Conservation (phyloP, 1,284 basidiomycete genomes). For the Ceratorhiza oryzae-sativae region DNA sequence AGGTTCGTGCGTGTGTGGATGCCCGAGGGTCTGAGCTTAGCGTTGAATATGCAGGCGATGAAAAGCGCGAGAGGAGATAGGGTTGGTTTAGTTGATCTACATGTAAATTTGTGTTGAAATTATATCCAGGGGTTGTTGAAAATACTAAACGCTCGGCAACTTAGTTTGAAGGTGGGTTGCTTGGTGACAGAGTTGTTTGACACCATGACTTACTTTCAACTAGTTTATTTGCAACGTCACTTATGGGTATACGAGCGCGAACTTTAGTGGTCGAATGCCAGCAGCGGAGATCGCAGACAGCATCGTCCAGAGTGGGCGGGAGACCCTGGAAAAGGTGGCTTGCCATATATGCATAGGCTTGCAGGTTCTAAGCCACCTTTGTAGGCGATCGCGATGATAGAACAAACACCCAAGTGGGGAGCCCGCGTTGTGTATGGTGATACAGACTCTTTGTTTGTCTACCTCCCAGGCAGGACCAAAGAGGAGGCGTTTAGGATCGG, state of each 20-base stretch:
- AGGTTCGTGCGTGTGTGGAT: conserved; percentile 46
- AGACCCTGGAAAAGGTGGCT: conserved; percentile 89
- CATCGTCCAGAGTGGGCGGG: conserved; percentile 94
- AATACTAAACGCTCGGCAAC: conserved; percentile 86
- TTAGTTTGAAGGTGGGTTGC: conserved; percentile 80
- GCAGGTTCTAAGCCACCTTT: not conserved
- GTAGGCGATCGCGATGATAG: conserved; percentile 85
- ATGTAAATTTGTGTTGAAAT: not conserved
- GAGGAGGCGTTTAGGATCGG: conserved; percentile 94
- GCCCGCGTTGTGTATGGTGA: conserved; percentile 97
- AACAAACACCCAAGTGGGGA: conserved; percentile 82
- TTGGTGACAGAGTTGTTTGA: not conserved
- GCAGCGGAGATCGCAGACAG: conserved; percentile 98
- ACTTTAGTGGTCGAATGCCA: conserved; percentile 96
- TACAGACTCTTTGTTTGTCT: conserved; percentile 94
- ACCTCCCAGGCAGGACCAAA: conserved; percentile 86
- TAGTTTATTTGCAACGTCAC: conserved; percentile 75
- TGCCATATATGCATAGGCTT: not conserved
- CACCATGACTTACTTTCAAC: not conserved
- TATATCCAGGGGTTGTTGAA: conserved; percentile 68
- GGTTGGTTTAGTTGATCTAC: conserved; percentile 52
- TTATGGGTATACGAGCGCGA: conserved; percentile 94
- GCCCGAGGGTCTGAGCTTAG: not conserved
- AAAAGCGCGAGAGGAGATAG: conserved; percentile 80
- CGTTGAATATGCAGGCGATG: conserved; percentile 63